Conservation (phyloP, 1,139 yeast genomes). For the Diutina neorugosa region DNA sequence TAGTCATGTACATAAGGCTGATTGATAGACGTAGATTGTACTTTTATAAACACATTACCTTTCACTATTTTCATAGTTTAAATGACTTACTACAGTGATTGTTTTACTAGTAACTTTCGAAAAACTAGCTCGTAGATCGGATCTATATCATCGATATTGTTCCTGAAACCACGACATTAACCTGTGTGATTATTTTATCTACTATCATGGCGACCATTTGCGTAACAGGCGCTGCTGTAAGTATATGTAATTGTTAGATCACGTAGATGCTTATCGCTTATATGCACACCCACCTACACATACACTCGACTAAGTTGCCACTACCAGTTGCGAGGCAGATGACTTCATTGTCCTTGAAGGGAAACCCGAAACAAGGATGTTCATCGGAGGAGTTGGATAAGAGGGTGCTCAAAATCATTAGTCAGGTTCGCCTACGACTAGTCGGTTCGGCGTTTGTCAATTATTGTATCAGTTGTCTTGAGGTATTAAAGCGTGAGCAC, state of each 20-base stretch:
- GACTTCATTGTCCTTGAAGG: background rate
- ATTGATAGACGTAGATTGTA: too few relatives aligned
- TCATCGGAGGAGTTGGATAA: background rate
- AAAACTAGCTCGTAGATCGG: too few relatives aligned
- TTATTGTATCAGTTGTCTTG: constrained; percentile 14
- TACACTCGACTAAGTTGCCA: background rate
- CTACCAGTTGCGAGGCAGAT: background rate
- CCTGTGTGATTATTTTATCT: too few relatives aligned
- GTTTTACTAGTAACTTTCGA: too few relatives aligned
- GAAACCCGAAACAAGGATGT: background rate
- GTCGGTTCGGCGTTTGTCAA: background rate
- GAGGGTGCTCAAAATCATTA: background rate
- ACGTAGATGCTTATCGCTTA: background rate
- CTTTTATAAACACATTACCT: too few relatives aligned
- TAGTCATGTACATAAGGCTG: background rate
- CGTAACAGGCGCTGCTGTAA: too few relatives aligned
- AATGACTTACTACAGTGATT: too few relatives aligned
- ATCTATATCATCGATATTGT: too few relatives aligned
- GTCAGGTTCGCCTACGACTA: background rate
- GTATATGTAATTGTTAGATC: background rate
- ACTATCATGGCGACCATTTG: background rate
- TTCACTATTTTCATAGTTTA: too few relatives aligned
- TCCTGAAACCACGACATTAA: too few relatives aligned
- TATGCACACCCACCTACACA: background rate
- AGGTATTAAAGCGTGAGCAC: constrained; percentile 22